These are phyloP conservation scores for Paramecium bursaria DNA, from an alignment of 73 alveolate genomes.

Conservation along the genomic window DNA sequence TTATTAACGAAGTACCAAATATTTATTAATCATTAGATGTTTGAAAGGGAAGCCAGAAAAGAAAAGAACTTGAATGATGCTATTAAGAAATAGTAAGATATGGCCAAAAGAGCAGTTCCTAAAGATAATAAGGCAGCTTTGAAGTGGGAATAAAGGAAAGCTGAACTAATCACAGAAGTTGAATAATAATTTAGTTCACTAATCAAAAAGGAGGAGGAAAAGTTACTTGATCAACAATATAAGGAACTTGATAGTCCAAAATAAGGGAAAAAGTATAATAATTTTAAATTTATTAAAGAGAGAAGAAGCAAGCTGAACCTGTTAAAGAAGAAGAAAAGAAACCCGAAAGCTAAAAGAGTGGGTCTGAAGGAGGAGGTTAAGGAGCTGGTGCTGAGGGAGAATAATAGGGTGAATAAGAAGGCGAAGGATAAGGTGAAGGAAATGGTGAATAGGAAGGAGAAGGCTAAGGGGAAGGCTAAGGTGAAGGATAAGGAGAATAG, in stretches of 20 bases:
- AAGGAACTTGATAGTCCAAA: conserved; percentile 34
- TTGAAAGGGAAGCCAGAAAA: conserved; percentile 91
- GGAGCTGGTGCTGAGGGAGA: no score
- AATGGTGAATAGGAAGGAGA: no score
- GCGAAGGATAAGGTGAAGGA: no score
- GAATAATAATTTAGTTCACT: conserved; percentile 32
- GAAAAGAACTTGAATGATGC: conserved; percentile 91
- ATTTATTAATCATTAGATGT: conserved; percentile 63
- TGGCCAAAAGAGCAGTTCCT: conserved; percentile 57
- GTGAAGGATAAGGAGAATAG: no score
- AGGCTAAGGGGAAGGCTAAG: no score
- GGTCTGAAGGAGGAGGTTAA: no score
- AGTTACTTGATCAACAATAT: conserved; percentile 31
- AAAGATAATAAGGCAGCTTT: conserved; percentile 59
- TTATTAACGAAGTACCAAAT: conserved; percentile 67
- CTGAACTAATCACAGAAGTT: conserved; percentile 62
- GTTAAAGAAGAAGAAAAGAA: no score
- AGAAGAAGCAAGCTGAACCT: no score
- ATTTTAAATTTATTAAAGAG: no score
- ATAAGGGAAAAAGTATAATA: no score
- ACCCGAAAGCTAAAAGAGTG: no score
- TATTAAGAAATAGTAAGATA: conserved; percentile 76
- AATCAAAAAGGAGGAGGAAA: conserved; percentile 51
- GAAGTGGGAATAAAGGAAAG: conserved; percentile 71
- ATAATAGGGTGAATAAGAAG: no score